These are phyloP conservation scores for Hypoxylon perforatum DNA, from an alignment of 495 filamentous ascomycete species.

Conservation along the genomic window DNA sequence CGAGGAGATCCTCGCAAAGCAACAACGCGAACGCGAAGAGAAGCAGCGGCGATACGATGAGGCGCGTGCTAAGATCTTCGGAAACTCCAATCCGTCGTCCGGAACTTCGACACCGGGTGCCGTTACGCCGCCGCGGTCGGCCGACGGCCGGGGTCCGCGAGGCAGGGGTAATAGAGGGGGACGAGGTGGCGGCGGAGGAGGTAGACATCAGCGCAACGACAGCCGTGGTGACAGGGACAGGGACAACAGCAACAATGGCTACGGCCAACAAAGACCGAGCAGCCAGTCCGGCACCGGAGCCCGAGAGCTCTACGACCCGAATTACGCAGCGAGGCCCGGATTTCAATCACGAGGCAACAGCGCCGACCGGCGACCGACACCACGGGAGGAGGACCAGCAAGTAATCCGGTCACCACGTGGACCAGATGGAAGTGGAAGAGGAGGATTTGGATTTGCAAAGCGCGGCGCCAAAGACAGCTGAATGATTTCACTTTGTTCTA, in stretches of 20 bases:
- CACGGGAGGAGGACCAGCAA: constrained; percentile 61
- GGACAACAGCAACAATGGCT: constrained; percentile 35
- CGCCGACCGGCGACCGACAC: constrained; percentile 52
- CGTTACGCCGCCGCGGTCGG: constrained; percentile 68
- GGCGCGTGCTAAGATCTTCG: constrained; percentile 84
- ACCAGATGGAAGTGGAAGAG: constrained; percentile 79
- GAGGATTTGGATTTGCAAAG: constrained; percentile 70
- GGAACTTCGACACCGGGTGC: constrained; percentile 60
- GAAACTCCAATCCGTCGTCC: constrained; percentile 67
- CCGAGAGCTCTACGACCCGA: constrained; percentile 77
- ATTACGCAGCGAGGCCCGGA: constrained; percentile 70
- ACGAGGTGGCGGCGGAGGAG: constrained; percentile 28
- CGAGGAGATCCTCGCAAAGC: constrained; percentile 77
- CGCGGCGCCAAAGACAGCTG: constrained; percentile 53
- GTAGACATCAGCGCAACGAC: constrained; percentile 40
- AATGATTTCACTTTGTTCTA: constrained; percentile 19
- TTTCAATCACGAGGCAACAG: constrained; percentile 54
- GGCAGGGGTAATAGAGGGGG: constrained; percentile 25
- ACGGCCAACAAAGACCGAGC: constrained; percentile 25
- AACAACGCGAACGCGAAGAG: constrained; percentile 82
- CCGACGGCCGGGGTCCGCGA: constrained; percentile 48
- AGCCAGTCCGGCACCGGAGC: constrained; percentile 40
- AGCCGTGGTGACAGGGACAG: constrained; percentile 32
- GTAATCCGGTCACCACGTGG: constrained; percentile 74
- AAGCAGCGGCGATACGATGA: constrained; percentile 91